Evolutionary conservation across 805 yeast species (phyloP).

Genomic region (Torulaspora quercuum): DNA sequence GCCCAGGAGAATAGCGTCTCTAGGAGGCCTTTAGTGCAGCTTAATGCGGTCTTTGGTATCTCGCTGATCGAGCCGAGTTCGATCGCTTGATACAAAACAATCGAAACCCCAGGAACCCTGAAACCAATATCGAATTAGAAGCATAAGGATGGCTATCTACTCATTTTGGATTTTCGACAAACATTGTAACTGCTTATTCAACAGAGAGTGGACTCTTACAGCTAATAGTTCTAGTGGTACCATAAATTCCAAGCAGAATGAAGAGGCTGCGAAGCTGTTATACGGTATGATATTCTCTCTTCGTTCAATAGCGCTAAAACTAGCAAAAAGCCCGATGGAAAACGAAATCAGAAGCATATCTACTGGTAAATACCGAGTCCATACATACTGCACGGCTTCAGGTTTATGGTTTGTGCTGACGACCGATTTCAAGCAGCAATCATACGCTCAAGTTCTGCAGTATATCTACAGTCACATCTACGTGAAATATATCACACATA

Average conservation of each 20-base stretch:
- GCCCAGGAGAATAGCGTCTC: too few relatives aligned
- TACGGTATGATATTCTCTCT: slow-evolving; percentile 84
- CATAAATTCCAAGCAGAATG: slow-evolving; percentile 53
- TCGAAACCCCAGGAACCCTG: too few relatives aligned
- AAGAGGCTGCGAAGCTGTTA: slow-evolving; percentile 72
- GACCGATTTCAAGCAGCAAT: slow-evolving; percentile 51
- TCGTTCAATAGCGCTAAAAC: slow-evolving; percentile 65
- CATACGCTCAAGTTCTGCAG: slow-evolving; percentile 30
- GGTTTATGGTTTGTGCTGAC: slow-evolving; percentile 72
- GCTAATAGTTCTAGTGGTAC: slow-evolving; percentile 37
- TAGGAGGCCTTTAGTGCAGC: too few relatives aligned
- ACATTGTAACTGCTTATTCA: slow-evolving; percentile 85
- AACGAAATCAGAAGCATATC: slow-evolving; percentile 42
- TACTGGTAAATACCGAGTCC: slow-evolving; percentile 77
- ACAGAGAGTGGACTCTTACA: slow-evolving; percentile 61
- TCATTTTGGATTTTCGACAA: slow-evolving; percentile 90
- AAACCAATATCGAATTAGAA: too few relatives aligned
- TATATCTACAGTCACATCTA: slow-evolving; percentile 35
- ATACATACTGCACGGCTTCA: slow-evolving; percentile 73
- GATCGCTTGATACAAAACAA: too few relatives aligned
- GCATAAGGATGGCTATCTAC: slow-evolving; percentile 51
- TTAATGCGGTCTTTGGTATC: too few relatives aligned
- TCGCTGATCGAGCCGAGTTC: too few relatives aligned
- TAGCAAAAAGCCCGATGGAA: slow-evolving; percentile 35
- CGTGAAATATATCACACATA: slow-evolving; percentile 31